These are phyloP conservation scores for Geotrichum restrictum DNA, from an alignment of 1,139 yeast genomes.

Conservation along the genomic window DNA sequence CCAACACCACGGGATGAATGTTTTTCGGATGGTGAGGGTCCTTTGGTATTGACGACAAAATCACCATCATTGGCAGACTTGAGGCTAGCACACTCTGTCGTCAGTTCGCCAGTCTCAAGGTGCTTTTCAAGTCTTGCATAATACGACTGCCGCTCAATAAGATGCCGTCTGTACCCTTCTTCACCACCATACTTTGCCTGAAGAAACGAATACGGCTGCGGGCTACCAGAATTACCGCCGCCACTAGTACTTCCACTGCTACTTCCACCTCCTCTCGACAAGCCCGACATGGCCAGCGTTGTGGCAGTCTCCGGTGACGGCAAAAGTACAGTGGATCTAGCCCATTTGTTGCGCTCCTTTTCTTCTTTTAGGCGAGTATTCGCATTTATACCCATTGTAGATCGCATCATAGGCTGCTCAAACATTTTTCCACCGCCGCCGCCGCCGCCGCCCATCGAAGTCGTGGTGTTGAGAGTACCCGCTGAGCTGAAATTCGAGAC, in stretches of 20 bases:
- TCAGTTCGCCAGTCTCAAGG: no score
- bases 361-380: no score
- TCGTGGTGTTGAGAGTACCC: constrained; percentile 6
- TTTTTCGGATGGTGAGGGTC: background rate
- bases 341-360: background rate
- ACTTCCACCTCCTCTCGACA: no score
- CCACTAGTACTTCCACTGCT: background rate
- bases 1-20: background rate
- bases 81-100: no score
- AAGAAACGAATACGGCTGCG: constrained; percentile 10
- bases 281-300: background rate
- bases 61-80: background rate
- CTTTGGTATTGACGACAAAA: background rate
- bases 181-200: constrained; percentile 14
- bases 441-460: constrained; percentile 4
- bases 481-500: constrained; percentile 18
- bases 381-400: background rate
- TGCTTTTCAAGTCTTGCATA: background rate
- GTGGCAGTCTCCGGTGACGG: background rate
- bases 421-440: constrained; percentile 5
- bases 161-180: constrained; percentile 9
- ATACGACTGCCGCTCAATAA: constrained; percentile 5
- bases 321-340: background rate
- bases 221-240: background rate
- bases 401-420: background rate